phyloP scores from a whole-genome alignment of 2,329 filamentous ascomycete genomes.

The Sclerotinia nivalis region DNA sequence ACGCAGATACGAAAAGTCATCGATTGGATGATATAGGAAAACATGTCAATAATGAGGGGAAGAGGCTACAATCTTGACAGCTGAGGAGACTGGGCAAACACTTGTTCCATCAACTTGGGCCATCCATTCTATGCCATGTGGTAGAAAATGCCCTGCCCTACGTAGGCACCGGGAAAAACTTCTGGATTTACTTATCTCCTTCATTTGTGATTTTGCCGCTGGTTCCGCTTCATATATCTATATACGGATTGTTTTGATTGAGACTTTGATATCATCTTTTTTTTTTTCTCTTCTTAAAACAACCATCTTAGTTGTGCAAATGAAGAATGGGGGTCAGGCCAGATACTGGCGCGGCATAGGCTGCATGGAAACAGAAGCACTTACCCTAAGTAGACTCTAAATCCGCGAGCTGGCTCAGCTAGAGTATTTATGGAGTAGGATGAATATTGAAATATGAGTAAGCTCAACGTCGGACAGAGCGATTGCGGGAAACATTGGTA shows the following conservation, averaged over 20 bases:
- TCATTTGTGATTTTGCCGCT: neutral
- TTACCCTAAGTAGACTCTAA: neutral
- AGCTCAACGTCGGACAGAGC: neutral
- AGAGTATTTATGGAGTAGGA: neutral
- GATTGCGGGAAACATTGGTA: neutral
- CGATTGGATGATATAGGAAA: neutral
- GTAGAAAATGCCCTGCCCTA: neutral
- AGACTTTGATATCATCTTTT: neutral
- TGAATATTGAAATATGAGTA: neutral
- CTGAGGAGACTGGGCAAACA: neutral
- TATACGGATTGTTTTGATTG: neutral
- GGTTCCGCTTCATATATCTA: conserved; percentile 1
- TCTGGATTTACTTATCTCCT: neutral
- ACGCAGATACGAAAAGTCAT: conserved; percentile 3
- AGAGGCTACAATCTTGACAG: neutral
- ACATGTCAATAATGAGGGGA: neutral
- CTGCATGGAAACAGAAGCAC: neutral
- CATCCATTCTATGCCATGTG: neutral
- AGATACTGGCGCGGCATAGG: neutral
- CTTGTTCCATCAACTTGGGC: too few species aligned
- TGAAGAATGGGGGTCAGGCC: neutral
- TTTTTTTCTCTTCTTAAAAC: neutral
- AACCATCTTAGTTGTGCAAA: neutral
- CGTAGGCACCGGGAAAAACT: too few species aligned
- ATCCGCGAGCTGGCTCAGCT: neutral